These are phyloP conservation scores for Yamadazyma nakazawae DNA, from an alignment of 805 yeast genomes.

Conservation along the genomic window DNA sequence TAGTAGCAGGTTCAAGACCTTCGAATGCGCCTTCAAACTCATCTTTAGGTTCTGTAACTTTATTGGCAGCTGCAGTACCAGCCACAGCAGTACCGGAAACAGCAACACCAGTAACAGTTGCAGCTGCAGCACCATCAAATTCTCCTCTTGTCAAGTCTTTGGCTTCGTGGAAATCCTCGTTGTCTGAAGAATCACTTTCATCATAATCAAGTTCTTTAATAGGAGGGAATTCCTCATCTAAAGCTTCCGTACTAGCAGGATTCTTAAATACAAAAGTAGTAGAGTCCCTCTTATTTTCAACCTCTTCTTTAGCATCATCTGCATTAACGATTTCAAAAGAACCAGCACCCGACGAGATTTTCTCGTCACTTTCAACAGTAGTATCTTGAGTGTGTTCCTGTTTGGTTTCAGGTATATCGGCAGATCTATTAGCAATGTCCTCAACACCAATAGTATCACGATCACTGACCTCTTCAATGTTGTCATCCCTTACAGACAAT, in stretches of 20 bases:
- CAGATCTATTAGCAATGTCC: conserved; percentile 19
- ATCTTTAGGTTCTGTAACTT: conserved; percentile 4
- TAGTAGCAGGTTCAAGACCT: conserved; percentile 24
- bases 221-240: conserved; percentile 58
- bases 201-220: conserved; percentile 52
- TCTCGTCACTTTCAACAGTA: conserved; percentile 29
- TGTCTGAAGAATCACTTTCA: conserved; percentile 48
- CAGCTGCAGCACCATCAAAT: not conserved
- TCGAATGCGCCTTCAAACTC: conserved; percentile 38
- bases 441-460: conserved; percentile 36
- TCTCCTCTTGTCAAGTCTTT: conserved; percentile 7
- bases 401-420: conserved; percentile 12
- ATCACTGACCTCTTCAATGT: conserved; percentile 42
- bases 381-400: conserved; percentile 14
- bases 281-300: conserved; percentile 3
- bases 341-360: conserved; percentile 44
- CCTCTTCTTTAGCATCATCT: conserved; percentile 37
- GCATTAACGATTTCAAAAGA: conserved; percentile 55
- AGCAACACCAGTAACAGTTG: not conserved
- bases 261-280: conserved; percentile 12
- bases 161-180: conserved; percentile 18
- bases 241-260: conserved; percentile 5
- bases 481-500: conserved; percentile 79
- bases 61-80: not conserved
- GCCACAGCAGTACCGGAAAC: not conserved